Evolutionary conservation across 2,329 filamentous ascomycete species (phyloP).

Genomic region (Aspergillus clavatus): DNA sequence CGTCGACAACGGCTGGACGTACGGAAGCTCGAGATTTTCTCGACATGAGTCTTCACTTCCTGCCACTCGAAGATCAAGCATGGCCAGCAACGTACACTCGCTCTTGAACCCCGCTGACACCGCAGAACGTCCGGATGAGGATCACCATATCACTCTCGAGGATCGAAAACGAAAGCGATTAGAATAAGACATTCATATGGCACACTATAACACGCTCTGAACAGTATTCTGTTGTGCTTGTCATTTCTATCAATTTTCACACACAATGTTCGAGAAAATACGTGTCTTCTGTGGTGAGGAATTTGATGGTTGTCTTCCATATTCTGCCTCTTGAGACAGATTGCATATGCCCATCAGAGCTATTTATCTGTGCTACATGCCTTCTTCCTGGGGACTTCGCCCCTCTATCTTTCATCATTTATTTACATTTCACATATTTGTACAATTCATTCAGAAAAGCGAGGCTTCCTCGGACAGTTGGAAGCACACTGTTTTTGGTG

Average conservation of each 20-base stretch:
- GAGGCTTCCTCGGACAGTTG: constrained; percentile 2
- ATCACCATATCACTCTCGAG: constrained; percentile 50
- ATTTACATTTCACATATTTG: constrained; percentile 7
- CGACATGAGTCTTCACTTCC: constrained; percentile 45
- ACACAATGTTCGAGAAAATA: background rate
- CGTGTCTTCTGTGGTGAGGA: background rate
- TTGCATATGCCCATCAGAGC: constrained; percentile 5
- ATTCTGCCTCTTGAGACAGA: background rate
- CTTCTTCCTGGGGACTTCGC: constrained; percentile 3
- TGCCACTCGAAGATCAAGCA: constrained; percentile 63
- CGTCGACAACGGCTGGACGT: constrained; percentile 53
- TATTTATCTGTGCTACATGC: background rate
- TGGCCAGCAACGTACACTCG: constrained; percentile 66
- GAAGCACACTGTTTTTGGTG: constrained; percentile 1
- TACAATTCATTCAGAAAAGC: constrained; percentile 8
- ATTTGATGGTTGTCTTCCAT: background rate
- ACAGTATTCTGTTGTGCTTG: constrained; percentile 8
- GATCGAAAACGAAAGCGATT: constrained; percentile 60
- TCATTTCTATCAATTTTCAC: constrained; percentile 6
- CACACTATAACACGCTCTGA: background rate
- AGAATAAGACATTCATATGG: constrained; percentile 31
- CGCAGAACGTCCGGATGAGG: constrained; percentile 60
- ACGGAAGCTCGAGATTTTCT: constrained; percentile 44
- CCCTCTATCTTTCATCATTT: constrained; percentile 4
- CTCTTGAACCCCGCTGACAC: constrained; percentile 65